These are phyloP conservation scores for Bothriochloa decipiens DNA, from an alignment of 176 grass and related monocot species.

Conservation along the genomic window DNA sequence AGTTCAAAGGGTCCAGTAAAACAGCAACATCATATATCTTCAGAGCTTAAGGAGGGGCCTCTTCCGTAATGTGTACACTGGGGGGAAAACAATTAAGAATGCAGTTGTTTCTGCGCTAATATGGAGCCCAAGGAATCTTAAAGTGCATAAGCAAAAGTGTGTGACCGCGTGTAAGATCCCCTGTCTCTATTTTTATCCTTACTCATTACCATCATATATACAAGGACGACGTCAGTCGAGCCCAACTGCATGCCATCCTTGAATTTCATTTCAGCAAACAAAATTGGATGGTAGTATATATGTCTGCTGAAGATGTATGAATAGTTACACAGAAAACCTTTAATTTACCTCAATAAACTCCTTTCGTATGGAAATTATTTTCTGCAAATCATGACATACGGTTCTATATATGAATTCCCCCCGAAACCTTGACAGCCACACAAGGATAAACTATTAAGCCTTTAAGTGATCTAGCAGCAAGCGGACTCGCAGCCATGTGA, in stretches of 20 bases:
- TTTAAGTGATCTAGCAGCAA: conserved; percentile 37
- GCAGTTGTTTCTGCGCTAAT: not conserved
- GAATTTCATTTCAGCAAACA: not conserved
- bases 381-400: conserved; percentile 30
- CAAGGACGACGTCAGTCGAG: too few relatives aligned
- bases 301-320: too few relatives aligned
- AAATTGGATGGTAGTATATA: not conserved
- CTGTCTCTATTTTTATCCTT: not conserved
- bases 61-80: not conserved
- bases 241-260: not conserved
- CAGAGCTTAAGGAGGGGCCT: conserved; percentile 2
- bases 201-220: not conserved
- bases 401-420: not conserved
- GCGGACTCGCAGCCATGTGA: conserved; percentile 46
- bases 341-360: not conserved
- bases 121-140: conserved; percentile 33
- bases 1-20: conserved; percentile 18
- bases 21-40: not conserved
- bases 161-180: not conserved
- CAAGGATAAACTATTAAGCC: conserved; percentile 49
- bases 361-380: not conserved
- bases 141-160: conserved; percentile 34
- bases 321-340: not conserved
- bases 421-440: conserved; percentile 33
- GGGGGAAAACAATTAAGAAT: not conserved